Base-by-base conservation (phyloP, 352 stramenopile genomes). In the Pythium rishiriense region DNA sequence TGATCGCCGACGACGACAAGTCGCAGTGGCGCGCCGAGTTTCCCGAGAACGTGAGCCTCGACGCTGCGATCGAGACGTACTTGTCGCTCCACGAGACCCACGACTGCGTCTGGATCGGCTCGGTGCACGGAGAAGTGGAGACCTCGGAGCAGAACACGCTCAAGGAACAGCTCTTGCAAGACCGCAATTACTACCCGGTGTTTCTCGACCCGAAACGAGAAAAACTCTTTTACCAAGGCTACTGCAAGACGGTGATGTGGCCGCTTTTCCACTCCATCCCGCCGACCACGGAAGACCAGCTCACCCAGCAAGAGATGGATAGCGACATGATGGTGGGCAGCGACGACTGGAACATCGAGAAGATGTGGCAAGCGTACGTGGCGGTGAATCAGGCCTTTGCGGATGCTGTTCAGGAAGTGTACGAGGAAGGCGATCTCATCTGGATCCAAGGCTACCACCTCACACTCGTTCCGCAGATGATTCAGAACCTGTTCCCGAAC, bases 381-480 rank as follows among this genome's bases (percentile, higher is more conserved):
- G 75, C 82, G 1, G 84, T 80, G 21, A 97, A 97, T 62, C 80
- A 92, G 61, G 70, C 76, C 15, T 97, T 96, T 69, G 90, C 90
- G 0, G 87, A 96, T 48, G 88, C 90, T 0, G 79, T 97, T 19
- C 83, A 88, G 49, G 80, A 93, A 66, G 77, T 96, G 7, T 96
- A 95, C 49, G 86, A 96, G 66, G 87, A 96, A 64, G 90, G 87
- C 31, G 90, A 97, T 41, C 73, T 95, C 56, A 76, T 97, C 15
- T 97, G 90, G 89, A 85, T 97, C 24, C 90, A 97, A 39, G 90
- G 91, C 48, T 97, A 97, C 59, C 90, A 97, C 68, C 68, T 97
- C 54, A 91, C 91, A 66, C 72, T 95, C 22, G 81, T 97, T 25
- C 90, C 90, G 29, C 82, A 94, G 72, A 94, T 96, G 85, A 76